Percentiles rank a stretch among this genome's conserved stretches.
phyloP scores from a whole-genome alignment of 208 protist species.

The Trypanosomatidae sp. region DNA sequence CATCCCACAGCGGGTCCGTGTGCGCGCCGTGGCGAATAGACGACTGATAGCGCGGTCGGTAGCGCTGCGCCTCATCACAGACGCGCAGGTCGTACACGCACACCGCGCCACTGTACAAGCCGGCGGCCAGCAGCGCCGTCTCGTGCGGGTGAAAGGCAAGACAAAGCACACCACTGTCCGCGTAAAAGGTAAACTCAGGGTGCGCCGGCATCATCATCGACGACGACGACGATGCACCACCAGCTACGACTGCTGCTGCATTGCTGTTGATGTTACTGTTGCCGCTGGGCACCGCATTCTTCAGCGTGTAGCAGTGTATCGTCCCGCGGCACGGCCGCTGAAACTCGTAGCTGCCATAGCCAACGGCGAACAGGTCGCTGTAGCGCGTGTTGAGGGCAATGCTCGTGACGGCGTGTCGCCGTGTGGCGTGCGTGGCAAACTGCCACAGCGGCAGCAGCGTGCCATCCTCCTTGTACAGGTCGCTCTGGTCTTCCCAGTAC shows the following conservation, averaged over 20 bases:
- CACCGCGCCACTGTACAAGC: constrained; percentile 93
- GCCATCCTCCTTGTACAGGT: constrained; percentile 90
- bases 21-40: constrained; percentile 94
- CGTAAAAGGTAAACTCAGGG: constrained; percentile 89
- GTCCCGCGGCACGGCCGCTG: constrained; percentile 89
- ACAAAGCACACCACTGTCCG: constrained; percentile 92
- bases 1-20: constrained; percentile 95
- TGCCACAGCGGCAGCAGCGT: constrained; percentile 95
- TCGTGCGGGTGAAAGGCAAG: constrained; percentile 92
- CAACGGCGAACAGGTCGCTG: constrained; percentile 94
- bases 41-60: constrained; percentile 81
- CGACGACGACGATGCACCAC: no score
- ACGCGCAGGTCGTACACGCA: constrained; percentile 90
- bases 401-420: constrained; percentile 87
- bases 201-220: constrained; percentile 53
- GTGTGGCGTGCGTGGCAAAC: constrained; percentile 81
- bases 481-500: constrained; percentile 95
- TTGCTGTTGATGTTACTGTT: no score
- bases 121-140: constrained; percentile 86
- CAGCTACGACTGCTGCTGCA: no score
- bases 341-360: constrained; percentile 97
- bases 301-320: constrained; percentile 95
- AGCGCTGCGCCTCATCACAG: constrained; percentile 24
- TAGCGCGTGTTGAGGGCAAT: constrained; percentile 93
- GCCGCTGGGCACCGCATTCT: constrained; percentile 85